Conservation (phyloP, 208 protist genomes). For the Crithidia expoeki region DNA sequence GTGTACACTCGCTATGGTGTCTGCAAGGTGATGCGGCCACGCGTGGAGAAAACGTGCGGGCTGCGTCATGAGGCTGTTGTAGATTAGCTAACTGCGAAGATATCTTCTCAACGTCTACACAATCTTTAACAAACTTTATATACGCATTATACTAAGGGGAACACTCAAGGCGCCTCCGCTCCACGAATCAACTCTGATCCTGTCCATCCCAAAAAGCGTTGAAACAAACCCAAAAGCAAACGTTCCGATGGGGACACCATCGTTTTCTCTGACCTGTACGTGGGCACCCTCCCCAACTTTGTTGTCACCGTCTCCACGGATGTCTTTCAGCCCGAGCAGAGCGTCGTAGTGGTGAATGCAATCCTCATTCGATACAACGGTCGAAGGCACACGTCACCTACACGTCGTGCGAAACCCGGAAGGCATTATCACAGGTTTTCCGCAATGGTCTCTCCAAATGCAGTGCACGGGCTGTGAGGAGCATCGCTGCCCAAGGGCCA, state of each 20-base stretch:
- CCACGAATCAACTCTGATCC: not conserved
- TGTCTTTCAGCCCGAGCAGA: not conserved
- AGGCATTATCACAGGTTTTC: not conserved
- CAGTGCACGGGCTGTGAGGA: conserved; percentile 1
- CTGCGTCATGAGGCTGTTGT: not conserved
- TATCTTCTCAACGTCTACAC: no score
- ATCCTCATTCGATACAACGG: not conserved
- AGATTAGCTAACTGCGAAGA: no score
- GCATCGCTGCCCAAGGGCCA: not conserved
- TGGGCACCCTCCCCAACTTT: not conserved
- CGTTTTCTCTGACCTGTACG: conserved; percentile 5
- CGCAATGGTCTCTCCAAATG: not conserved
- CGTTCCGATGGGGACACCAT: not conserved
- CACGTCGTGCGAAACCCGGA: not conserved
- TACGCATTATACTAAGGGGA: no score
- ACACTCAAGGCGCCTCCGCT: no score
- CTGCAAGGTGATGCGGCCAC: not conserved
- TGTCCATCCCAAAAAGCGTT: not conserved
- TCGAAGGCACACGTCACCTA: not conserved
- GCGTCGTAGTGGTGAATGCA: not conserved
- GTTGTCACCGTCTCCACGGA: not conserved
- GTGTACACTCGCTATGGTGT: conserved; percentile 2
- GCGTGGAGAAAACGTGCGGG: not conserved
- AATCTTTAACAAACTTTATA: no score
- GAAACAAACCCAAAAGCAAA: not conserved